These are phyloP conservation scores for Setaria viridis DNA, from an alignment of 202 grass and related monocot genomes.

Conservation along the genomic window DNA sequence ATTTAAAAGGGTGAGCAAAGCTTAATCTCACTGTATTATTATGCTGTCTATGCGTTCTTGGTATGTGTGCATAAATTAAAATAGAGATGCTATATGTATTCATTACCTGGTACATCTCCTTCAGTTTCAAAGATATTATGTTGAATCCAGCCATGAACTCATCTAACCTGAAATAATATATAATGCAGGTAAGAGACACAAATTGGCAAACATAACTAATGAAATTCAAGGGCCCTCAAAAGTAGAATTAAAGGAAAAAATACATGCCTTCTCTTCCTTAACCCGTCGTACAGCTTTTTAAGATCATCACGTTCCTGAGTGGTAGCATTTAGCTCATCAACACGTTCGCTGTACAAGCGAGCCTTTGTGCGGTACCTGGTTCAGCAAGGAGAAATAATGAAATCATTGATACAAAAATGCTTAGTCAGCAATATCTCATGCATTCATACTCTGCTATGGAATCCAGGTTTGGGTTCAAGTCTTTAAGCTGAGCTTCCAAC, in stretches of 20 bases:
- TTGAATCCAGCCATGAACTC: constrained; percentile 99
- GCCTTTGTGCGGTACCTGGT: constrained; percentile 78
- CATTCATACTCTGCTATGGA: constrained; percentile 90
- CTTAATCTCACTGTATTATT: neutral
- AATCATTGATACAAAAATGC: constrained; percentile 26
- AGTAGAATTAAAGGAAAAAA: constrained; percentile 1
- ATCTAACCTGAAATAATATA: constrained; percentile 76
- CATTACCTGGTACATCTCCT: constrained; percentile 97
- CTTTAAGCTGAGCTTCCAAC: constrained; percentile 93
- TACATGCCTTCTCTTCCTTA: constrained; percentile 80
- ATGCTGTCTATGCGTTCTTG: neutral
- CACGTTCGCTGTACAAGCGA: constrained; percentile 70
- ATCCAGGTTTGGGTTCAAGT: constrained; percentile 96
- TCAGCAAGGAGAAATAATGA: constrained; percentile 42
- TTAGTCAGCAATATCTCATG: neutral
- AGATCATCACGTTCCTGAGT: constrained; percentile 94
- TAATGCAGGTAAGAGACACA: constrained; percentile 23
- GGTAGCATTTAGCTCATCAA: constrained; percentile 80
- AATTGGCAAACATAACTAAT: constrained; percentile 4
- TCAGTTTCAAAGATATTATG: constrained; percentile 93
- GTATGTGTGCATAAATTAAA: constrained; percentile 19
- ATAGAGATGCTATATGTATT: constrained; percentile 1
- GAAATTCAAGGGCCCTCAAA: neutral
- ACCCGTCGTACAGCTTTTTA: constrained; percentile 81
- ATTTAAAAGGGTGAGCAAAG: constrained; percentile 9